A percentile compares a stretch with the other conserved stretches of the same genome.
Evolutionary conservation across 2,329 filamentous ascomycete genomes (phyloP).

Genomic region (Sporothrix dimorphospora): DNA sequence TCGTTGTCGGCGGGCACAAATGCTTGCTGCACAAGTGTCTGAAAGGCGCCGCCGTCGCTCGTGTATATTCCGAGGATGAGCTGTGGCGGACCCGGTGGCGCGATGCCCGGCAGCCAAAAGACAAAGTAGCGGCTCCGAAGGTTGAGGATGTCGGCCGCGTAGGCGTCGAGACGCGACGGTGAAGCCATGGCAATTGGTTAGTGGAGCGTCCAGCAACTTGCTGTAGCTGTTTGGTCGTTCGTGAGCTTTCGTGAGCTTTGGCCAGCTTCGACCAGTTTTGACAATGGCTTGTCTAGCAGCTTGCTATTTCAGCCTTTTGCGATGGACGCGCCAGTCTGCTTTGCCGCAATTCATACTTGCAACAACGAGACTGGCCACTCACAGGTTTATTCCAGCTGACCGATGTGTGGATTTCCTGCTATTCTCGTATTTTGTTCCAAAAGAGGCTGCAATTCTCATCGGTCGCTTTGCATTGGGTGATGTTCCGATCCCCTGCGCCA

Average conservation of each 20-base stretch:
- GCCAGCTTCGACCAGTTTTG: not conserved
- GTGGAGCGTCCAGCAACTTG: not conserved
- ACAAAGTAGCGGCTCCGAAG: constrained; percentile 31
- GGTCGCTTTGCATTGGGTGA: not conserved
- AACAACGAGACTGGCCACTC: not conserved
- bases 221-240: not conserved
- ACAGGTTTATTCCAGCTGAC: no score
- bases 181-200: not conserved
- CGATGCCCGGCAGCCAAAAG: constrained; percentile 35
- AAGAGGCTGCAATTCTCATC: not conserved
- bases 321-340: not conserved
- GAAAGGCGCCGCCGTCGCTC: constrained; percentile 24
- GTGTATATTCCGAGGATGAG: constrained; percentile 32
- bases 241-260: not conserved
- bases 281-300: not conserved
- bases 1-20: constrained; percentile 48
- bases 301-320: constrained; percentile 14
- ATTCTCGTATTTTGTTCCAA: not conserved
- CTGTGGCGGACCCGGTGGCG: constrained; percentile 25
- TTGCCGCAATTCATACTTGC: constrained; percentile 16
- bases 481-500: not conserved
- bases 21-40: constrained; percentile 35
- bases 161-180: not conserved
- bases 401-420: no score
- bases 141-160: constrained; percentile 32